Conservation (phyloP, 2,329 filamentous ascomycete species). For the Parastagonospora nodorum region DNA sequence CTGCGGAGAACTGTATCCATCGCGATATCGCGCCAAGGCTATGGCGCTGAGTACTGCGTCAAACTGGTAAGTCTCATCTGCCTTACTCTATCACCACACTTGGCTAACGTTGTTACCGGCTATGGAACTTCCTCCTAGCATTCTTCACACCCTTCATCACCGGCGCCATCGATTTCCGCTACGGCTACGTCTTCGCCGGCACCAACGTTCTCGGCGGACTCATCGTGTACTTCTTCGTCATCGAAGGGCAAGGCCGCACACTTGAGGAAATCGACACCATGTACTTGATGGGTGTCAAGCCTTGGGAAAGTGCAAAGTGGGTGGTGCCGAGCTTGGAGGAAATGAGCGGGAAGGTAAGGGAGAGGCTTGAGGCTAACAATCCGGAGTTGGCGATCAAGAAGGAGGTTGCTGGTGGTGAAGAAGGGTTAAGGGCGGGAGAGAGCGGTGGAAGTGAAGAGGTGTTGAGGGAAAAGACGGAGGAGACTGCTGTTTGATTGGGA, state of each 20-base stretch:
- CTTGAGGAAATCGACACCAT: constrained; percentile 77
- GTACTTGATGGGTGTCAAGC: constrained; percentile 68
- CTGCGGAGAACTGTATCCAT: constrained; percentile 62
- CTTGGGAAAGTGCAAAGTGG: constrained; percentile 66
- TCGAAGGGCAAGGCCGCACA: constrained; percentile 73
- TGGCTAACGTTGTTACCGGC: constrained; percentile 8
- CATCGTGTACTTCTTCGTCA: constrained; percentile 77
- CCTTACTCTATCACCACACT: not conserved
- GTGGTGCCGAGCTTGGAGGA: constrained; percentile 30
- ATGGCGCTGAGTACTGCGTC: constrained; percentile 51
- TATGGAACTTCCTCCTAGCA: constrained; percentile 48
- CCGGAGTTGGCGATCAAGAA: constrained; percentile 22
- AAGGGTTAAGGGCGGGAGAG: constrained; percentile 7
- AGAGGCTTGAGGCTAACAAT: constrained; percentile 27
- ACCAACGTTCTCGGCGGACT: constrained; percentile 68
- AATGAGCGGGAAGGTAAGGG: constrained; percentile 28
- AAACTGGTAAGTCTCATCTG: constrained; percentile 42
- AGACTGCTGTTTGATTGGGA: not conserved
- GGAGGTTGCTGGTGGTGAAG: not conserved
- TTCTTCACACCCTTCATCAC: constrained; percentile 84
- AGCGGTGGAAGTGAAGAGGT: constrained; percentile 10
- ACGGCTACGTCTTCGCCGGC: constrained; percentile 76
- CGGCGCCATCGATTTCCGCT: constrained; percentile 69
- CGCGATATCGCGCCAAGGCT: constrained; percentile 53
- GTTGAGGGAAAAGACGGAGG: constrained; percentile 11